Base-by-base conservation (phyloP, 176 grass and related monocot genomes). In the Puccinellia tenuiflora region DNA sequence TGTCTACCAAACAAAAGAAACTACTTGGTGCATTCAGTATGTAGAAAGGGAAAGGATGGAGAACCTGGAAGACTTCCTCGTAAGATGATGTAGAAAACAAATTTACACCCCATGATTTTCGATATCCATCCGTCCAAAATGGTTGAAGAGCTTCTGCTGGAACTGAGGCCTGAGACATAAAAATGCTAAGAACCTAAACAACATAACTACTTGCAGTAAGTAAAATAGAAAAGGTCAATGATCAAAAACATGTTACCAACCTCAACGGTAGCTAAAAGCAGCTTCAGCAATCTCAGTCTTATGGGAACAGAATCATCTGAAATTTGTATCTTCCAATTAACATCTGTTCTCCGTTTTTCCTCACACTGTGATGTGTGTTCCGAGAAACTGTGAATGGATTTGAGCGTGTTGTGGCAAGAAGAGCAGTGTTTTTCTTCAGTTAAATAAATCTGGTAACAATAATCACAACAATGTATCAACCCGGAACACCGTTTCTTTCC, bases 31-130 rank as follows among this genome's bases (percentile, higher is more conserved):
- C 18, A 76, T 78, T 74, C 48, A 61, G 52, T 75, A 55, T 18
- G 57, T 67, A 87, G 29, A 56, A 68, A 66, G 52, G 20, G 7
- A 55, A 80, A 34, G 42, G 7, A 53, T 77, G 68, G 31, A 73
- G 47, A 79, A 94, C 90, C 92, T 94, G 81, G 37, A 94, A 89
- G 15, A 92, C 43, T 72, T 92, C 88, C 62, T 89, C 89, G 5
- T 47, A 34, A 71, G 91, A 95, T 73, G 91, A 90, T 38, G 89
- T 69, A 57, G 84, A 91, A 75, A 85, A 79, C 75, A 98, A 90
- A 84, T 93, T 92, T 63, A 90, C 73, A 71, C 81, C 89, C 96
- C 96, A 98, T 25, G 93, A 92, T 88, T 95, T 98, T 61, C 91
- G 60, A 90, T 93, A 90, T n/a, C 54, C 78, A 68, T 98, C 89